phyloP scores from a whole-genome alignment of 2,329 filamentous ascomycete genomes.

The Pseudomassariella vexata region DNA sequence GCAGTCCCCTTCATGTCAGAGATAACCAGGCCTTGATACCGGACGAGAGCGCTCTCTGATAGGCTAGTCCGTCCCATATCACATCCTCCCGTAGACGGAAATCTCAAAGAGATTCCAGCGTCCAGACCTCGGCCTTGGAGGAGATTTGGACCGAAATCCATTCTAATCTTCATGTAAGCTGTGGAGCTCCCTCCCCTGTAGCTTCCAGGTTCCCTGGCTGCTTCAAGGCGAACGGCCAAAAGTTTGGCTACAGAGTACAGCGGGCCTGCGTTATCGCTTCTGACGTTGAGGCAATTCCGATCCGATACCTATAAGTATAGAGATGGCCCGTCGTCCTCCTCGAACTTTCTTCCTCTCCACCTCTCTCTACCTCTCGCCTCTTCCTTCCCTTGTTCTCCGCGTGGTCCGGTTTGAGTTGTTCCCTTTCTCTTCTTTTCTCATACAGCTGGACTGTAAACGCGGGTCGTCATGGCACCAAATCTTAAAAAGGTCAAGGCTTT shows the following conservation, averaged over 20 bases:
- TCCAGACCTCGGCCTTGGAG: no score
- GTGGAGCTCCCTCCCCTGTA: slow-evolving; percentile 14
- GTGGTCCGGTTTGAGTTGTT: slow-evolving; percentile 7
- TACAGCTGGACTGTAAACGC: slow-evolving; percentile 25
- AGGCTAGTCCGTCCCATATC: slow-evolving; percentile 16
- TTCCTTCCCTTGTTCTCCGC: slow-evolving; percentile 9
- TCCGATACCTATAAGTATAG: slow-evolving; percentile 8
- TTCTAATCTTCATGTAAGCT: slow-evolving; percentile 1
- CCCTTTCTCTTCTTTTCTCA: slow-evolving; percentile 10
- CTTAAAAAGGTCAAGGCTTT: slow-evolving; percentile 25
- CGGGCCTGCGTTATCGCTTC: no score
- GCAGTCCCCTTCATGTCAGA: slow-evolving; percentile 16
- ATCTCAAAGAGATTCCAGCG: no score
- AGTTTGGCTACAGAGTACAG: slow-evolving; percentile 17
- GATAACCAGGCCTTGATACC: slow-evolving; percentile 4
- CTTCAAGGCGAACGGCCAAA: slow-evolving; percentile 16
- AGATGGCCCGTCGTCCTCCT: neutral
- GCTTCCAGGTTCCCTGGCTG: slow-evolving; percentile 11
- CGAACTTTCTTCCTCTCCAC: neutral
- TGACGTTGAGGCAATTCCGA: no score
- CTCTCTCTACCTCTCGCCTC: slow-evolving; percentile 11
- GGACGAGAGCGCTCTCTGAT: slow-evolving; percentile 9
- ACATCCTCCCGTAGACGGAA: slow-evolving; percentile 10
- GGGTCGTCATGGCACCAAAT: slow-evolving; percentile 23
- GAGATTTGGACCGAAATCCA: slow-evolving; percentile 3